Base-by-base conservation (phyloP, 495 filamentous ascomycete species). In the Mytilinidion resinicola region DNA sequence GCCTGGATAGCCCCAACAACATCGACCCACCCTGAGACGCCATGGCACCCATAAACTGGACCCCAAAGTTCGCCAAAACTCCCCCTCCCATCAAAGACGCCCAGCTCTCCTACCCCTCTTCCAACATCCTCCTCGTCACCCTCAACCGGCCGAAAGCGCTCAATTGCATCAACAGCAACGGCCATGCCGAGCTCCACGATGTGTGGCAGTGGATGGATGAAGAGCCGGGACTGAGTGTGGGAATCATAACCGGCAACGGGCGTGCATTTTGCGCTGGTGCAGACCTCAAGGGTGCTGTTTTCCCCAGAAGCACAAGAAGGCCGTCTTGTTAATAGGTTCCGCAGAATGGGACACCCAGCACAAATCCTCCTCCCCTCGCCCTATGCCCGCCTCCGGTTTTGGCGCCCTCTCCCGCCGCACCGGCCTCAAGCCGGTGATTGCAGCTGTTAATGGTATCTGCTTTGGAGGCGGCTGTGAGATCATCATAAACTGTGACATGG, bases 241-340 rank as follows among this genome's bases (percentile, higher is more conserved):
- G 77, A 34, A 74, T 81, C 65, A 46, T 86, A 36, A 85, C 82
- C 0, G 84, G 84, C 33, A 63, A 66, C 0, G 78, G 72, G 2
- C 64, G 76, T 11, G 76, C 80, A 9, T 85, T 85, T 66, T 84
- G 80, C 68, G 81, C 80, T 0, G 82, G 82, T 6, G 78, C 80
- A 35, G 82, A 84, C 61, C 69, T 85, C 3, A 82, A 81, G 57
- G 56, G 19, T 57, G 74, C 72, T 48, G 69, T 33, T 30, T 30
- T 30, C 25, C 25, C 25, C 25, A 30, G 25, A 30, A 3, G 25
- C 25, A 30, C 25, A 30, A 30, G n/a, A 30, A 30, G 25, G 25
- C 6, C 25, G 6, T 30, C 25, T 3, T 30, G 25, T 30, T 30
- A 30, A 30, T 6, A 30, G 2, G 2, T 30, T 30, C 25, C 6